Evolutionary conservation across 371 early-diverging fungal genomes (phyloP), one percentile per base, ranked within the genome.

Genomic region (Zopfochytrium polystomum): DNA sequence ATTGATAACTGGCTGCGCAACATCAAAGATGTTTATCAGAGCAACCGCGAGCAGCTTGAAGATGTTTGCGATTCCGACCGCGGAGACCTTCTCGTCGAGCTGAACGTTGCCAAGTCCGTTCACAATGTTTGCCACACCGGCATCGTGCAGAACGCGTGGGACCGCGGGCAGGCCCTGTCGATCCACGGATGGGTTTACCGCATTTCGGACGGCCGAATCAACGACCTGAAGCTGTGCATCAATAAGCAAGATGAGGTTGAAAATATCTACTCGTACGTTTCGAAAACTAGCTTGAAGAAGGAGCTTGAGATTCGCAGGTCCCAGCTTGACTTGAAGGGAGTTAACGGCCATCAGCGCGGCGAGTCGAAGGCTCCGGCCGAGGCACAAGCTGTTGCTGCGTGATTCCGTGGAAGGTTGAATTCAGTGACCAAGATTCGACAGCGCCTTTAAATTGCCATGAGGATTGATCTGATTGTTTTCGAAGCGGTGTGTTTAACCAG

Each of bases 101-200:
- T 91, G 42, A 96, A 95, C 65, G 89, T 86, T 26, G 73, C 84
- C 25, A 76, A 85, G 58, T 84, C 86, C 44, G 91, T 91, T 23
- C 52, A 79, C 54, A 90, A 87, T 23, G 81, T 94, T 18, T 78
- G 83, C 61, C 75, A 83, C 56, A 85, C 89, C 3, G 83, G 87
- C 23, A 81, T 90, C 60, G 87, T 95, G 52, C 87, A 86, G 61
- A 85, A 89, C 48, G 93, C 93, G 4, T 92, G 93, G 92, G 72
- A 72, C 25, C 63, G 80, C 15, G 90, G 89, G 6, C 90, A 91
- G 72, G 66, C 77, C 30, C 72, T 95, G 33, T 79, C 82, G 20
- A 77, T 96, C 20, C 89, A 92, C 66, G 93, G 91, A 5, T 89
- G 91, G 90, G 85, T 86, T 42, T 90, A 90, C 62, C 85, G 72